Percentiles rank a stretch among this genome's conserved stretches.
phyloP scores from a whole-genome alignment of 208 protist species.

The Herpetomonas tarakana region DNA sequence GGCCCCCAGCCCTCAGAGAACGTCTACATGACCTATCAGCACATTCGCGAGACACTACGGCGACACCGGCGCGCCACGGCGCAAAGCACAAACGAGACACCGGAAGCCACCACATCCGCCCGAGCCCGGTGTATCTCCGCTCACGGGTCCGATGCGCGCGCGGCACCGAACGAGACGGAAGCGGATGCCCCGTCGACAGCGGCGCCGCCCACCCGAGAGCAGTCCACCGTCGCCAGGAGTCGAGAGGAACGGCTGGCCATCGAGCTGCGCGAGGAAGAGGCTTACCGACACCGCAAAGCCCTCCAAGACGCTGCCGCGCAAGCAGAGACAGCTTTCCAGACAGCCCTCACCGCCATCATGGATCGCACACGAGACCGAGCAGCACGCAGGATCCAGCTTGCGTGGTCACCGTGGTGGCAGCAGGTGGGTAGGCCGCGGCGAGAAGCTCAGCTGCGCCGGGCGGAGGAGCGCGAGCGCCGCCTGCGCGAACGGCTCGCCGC shows the following conservation, averaged over 20 bases:
- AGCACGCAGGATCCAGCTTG: slow-evolving; percentile 44
- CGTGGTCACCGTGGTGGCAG: slow-evolving; percentile 70
- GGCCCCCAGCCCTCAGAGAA: neutral
- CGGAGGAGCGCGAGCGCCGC: slow-evolving; percentile 37
- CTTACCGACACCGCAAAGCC: slow-evolving; percentile 3
- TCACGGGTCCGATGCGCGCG: too few relatives aligned
- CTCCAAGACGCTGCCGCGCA: slow-evolving; percentile 10
- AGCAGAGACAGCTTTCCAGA: slow-evolving; percentile 17
- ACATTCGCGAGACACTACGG: slow-evolving; percentile 12
- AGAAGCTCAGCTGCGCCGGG: slow-evolving; percentile 34
- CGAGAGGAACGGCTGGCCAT: neutral
- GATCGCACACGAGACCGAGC: slow-evolving; percentile 38
- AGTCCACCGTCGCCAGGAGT: neutral
- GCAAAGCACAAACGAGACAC: slow-evolving; percentile 1
- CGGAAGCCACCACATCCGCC: too few relatives aligned
- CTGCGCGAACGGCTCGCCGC: slow-evolving; percentile 13
- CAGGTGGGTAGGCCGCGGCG: slow-evolving; percentile 41
- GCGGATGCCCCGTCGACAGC: too few relatives aligned
- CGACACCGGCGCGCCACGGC: neutral
- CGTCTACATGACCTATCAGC: slow-evolving; percentile 9
- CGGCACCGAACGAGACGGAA: too few relatives aligned
- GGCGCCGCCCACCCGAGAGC: too few relatives aligned
- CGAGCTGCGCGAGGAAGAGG: slow-evolving; percentile 19
- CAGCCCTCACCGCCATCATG: slow-evolving; percentile 18
- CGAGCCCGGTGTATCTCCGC: too few relatives aligned